Conservation (phyloP, 2,329 filamentous ascomycete genomes). For the Sporothrix mexicana region DNA sequence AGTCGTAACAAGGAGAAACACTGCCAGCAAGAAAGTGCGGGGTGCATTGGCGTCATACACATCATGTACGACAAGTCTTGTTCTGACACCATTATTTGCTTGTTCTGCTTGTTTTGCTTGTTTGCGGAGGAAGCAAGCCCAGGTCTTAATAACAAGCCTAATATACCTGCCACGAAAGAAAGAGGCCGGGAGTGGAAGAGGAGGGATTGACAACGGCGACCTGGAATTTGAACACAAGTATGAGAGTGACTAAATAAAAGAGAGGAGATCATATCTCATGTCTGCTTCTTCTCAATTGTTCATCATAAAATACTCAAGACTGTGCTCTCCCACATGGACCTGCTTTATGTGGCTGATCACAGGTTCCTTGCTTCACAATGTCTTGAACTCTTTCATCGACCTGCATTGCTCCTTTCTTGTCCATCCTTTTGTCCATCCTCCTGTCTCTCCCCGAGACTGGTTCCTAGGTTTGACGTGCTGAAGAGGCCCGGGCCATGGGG, state of each 20-base stretch:
- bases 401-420: background rate
- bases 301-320: background rate
- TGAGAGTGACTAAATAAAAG: too few relatives aligned
- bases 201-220: background rate
- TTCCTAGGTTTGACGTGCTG: background rate
- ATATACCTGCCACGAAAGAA: background rate
- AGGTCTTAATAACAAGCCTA: background rate
- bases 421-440: background rate
- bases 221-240: background rate
- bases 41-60: conserved; percentile 15
- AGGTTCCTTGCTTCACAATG: background rate
- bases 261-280: too few relatives aligned
- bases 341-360: background rate
- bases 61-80: background rate
- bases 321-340: background rate
- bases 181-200: background rate
- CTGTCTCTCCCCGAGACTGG: background rate
- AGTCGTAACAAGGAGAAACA: background rate
- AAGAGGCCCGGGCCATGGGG: background rate
- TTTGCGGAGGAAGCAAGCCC: background rate
- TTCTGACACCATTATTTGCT: background rate
- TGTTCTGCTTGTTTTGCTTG: too few relatives aligned
- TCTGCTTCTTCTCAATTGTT: too few relatives aligned
- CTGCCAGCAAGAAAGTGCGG: background rate
- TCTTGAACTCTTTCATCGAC: background rate